phyloP scores from a whole-genome alignment of 805 yeast species.

The Jamesozyma hellenica region DNA sequence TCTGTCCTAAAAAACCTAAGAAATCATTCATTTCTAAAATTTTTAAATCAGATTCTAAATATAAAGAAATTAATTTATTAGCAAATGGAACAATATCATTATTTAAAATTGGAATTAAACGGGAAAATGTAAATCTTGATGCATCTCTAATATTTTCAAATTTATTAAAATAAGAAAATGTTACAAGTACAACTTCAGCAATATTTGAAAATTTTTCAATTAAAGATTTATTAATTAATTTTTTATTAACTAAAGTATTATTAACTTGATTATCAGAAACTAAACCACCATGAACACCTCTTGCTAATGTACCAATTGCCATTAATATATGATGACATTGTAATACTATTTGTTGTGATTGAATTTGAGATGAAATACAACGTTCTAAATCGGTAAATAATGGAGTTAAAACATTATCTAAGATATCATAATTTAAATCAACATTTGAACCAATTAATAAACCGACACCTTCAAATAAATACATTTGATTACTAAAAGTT shows the following conservation, averaged over 20 bases:
- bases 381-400: constrained; percentile 61
- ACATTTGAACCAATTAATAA: constrained; percentile 49
- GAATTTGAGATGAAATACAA: constrained; percentile 41
- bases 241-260: constrained; percentile 28
- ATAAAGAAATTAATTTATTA: constrained; percentile 57
- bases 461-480: constrained; percentile 81
- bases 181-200: constrained; percentile 73
- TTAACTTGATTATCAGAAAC: constrained; percentile 32
- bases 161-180: constrained; percentile 63
- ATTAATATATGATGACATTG: constrained; percentile 80
- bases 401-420: constrained; percentile 65
- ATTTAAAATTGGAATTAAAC: constrained; percentile 70
- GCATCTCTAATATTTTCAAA: constrained; percentile 72
- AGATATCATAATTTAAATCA: constrained; percentile 32
- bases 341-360: constrained; percentile 39
- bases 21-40: constrained; percentile 68
- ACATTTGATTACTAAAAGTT: constrained; percentile 66
- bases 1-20: constrained; percentile 76
- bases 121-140: constrained; percentile 74
- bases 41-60: constrained; percentile 48
- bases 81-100: constrained; percentile 43
- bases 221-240: constrained; percentile 22
- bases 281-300: constrained; percentile 60
- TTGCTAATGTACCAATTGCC: constrained; percentile 82
- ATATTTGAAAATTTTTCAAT: constrained; percentile 51